A percentile compares a stretch with the other conserved stretches of the same genome.
Evolutionary conservation across 768 basidiomycete species (phyloP).

Genomic region (Mrakia blollopis): DNA sequence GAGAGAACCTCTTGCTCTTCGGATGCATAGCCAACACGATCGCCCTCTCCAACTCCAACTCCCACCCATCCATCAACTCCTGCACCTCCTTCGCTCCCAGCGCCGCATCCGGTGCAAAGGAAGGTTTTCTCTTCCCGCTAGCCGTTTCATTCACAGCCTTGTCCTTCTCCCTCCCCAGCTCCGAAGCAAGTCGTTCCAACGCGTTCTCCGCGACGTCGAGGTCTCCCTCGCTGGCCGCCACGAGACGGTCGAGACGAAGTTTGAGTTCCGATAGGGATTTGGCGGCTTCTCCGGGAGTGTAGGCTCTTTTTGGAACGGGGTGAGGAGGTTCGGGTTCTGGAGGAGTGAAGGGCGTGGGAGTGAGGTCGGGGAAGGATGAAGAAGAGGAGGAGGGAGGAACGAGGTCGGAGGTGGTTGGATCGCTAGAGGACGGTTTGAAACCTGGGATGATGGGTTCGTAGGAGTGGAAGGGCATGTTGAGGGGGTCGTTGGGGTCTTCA

Average conservation of each 20-base stretch:
- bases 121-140: background rate
- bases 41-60: background rate
- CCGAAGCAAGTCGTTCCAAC: background rate
- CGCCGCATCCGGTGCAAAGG: background rate
- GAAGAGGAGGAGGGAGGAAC: background rate
- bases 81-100: background rate
- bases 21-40: background rate
- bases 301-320: background rate
- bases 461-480: too few relatives aligned
- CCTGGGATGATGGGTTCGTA: too few relatives aligned
- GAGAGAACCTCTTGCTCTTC: background rate
- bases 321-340: background rate
- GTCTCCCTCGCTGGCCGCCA: background rate
- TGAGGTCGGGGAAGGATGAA: background rate
- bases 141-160: background rate
- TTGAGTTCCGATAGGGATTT: slow-evolving; percentile 3
- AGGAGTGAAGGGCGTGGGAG: background rate
- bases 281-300: background rate
- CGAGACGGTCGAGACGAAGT: background rate
- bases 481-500: too few relatives aligned
- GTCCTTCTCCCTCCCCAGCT: slow-evolving; percentile 11
- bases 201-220: background rate
- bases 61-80: background rate
- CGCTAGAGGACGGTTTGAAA: too few relatives aligned
- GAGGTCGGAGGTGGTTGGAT: too few relatives aligned